These are phyloP conservation scores for Syzygium syzygioides DNA, from an alignment of 441 rosid species.

Conservation along the genomic window DNA sequence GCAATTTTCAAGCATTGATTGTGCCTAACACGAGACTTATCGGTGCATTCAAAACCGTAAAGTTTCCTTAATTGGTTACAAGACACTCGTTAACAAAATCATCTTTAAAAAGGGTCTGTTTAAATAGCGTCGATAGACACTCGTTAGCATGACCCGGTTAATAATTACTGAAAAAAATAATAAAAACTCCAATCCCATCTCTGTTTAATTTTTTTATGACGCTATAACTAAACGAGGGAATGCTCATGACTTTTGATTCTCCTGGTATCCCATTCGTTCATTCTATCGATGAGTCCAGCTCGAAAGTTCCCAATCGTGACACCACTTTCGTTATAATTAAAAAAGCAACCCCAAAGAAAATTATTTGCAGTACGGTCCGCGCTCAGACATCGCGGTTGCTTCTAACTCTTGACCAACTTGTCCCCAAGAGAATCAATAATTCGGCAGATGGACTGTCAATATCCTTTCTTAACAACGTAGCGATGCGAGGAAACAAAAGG, in stretches of 20 bases:
- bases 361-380: neutral
- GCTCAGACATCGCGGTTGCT: neutral
- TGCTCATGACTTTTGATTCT: neutral
- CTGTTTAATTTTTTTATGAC: neutral
- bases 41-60: rapidly evolving
- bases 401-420: neutral
- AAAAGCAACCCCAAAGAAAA: neutral
- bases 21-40: neutral
- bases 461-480: neutral
- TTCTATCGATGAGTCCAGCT: neutral
- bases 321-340: neutral
- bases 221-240: neutral
- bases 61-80: neutral
- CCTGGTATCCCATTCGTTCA: neutral
- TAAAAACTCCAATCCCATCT: neutral
- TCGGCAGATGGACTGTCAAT: rapidly evolving
- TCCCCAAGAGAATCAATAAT: neutral
- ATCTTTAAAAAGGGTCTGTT: neutral
- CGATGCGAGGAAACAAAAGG: too few species aligned
- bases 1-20: neutral
- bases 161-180: neutral
- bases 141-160: neutral
- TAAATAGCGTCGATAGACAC: neutral
- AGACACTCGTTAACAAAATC: neutral
- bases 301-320: neutral